phyloP scores from a whole-genome alignment of 2,329 filamentous ascomycete species.

The Dothistroma pini region DNA sequence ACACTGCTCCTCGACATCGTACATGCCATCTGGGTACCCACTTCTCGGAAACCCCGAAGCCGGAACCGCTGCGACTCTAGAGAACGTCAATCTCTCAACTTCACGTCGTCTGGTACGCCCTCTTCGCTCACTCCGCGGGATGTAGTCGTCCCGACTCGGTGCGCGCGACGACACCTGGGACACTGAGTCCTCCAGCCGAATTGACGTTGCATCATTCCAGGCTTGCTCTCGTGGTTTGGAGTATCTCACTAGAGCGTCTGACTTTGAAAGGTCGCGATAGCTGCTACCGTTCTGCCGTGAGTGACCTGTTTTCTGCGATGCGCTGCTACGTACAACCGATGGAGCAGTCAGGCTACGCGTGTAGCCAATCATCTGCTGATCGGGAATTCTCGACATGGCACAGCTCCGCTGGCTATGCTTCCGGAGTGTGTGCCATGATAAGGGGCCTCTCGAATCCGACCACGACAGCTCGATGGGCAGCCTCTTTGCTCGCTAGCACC shows the following conservation, averaged over 20 bases:
- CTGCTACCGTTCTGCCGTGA: neutral
- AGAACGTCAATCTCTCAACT: slow-evolving; percentile 2
- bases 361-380: neutral
- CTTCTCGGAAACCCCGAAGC: neutral
- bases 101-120: slow-evolving; percentile 8
- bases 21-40: neutral
- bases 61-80: neutral
- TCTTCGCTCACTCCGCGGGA: neutral
- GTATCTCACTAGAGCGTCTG: neutral
- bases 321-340: neutral
- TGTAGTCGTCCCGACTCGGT: neutral
- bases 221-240: neutral
- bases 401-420: neutral
- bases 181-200: slow-evolving; percentile 20
- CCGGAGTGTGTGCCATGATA: slow-evolving; percentile 3
- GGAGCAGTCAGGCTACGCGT: neutral
- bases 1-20: neutral
- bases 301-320: neutral
- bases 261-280: neutral
- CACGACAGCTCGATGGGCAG: neutral
- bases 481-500: neutral
- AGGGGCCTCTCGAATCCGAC: neutral
- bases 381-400: neutral
- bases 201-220: slow-evolving; percentile 2
- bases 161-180: slow-evolving; percentile 16